Evolutionary conservation across 148 eudicot species (phyloP).

Genomic region (Heliamphora exappendiculata): DNA sequence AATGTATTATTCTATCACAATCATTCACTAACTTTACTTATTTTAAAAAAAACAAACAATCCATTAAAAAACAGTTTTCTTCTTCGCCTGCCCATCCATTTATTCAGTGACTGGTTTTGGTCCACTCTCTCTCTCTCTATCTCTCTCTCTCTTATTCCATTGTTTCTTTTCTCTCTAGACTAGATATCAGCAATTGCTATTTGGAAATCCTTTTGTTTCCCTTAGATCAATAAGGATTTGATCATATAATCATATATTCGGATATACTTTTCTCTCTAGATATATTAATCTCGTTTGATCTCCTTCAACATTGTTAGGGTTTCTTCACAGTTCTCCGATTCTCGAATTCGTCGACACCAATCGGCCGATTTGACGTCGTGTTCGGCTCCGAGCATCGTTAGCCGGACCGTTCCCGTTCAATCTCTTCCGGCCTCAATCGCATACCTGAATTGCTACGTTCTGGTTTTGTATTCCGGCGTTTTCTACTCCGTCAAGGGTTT

Average conservation of each 20-base stretch:
- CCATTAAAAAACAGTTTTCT: constrained; percentile 3
- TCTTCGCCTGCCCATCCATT: constrained; percentile 13
- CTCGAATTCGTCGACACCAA: constrained; percentile 7
- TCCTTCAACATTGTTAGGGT: constrained; percentile 7
- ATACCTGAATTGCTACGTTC: background rate
- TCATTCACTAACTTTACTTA: no score
- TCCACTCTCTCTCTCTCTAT: background rate
- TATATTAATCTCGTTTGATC: background rate
- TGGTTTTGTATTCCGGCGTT: background rate
- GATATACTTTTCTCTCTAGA: background rate
- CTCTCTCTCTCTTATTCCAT: background rate
- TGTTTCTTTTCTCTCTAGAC: background rate
- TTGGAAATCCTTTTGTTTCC: background rate
- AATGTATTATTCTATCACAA: background rate
- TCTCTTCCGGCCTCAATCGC: background rate
- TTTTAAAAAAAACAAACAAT: no score
- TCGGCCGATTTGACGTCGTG: constrained; percentile 1
- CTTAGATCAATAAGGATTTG: background rate
- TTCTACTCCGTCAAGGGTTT: background rate
- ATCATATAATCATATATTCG: background rate
- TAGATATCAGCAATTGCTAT: background rate
- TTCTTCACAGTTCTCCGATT: background rate
- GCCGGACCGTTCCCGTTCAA: constrained; percentile 1
- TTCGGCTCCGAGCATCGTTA: background rate
- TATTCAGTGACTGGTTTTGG: background rate